phyloP scores from a whole-genome alignment of 805 yeast genomes.

The Geotrichum ghanense region DNA sequence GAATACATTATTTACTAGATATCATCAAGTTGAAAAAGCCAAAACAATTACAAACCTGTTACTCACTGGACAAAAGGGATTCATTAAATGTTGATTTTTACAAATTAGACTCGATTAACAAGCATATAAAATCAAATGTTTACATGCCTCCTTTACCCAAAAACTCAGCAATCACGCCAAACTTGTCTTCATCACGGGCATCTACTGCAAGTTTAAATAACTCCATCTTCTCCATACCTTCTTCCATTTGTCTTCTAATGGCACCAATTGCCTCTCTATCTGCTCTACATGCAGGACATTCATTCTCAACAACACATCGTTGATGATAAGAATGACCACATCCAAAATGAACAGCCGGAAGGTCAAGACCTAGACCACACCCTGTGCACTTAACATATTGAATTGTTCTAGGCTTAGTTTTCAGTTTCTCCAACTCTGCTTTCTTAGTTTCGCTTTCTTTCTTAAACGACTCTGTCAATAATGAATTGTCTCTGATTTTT shows the following conservation, averaged over 20 bases:
- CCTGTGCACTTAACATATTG: constrained; percentile 55
- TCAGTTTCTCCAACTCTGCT: constrained; percentile 40
- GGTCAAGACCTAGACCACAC: constrained; percentile 55
- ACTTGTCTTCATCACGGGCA: constrained; percentile 42
- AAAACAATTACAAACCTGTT: too few species aligned
- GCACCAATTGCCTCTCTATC: constrained; percentile 57
- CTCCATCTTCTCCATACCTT: constrained; percentile 49
- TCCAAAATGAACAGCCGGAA: constrained; percentile 73
- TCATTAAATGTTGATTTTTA: too few species aligned
- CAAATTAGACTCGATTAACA: too few species aligned
- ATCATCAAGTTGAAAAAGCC: too few species aligned
- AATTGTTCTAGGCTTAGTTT: constrained; percentile 37
- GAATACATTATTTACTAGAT: too few species aligned
- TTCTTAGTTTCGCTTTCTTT: constrained; percentile 49
- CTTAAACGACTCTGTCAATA: constrained; percentile 56
- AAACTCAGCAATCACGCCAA: constrained; percentile 68
- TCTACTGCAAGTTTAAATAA: constrained; percentile 47
- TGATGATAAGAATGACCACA: constrained; percentile 85
- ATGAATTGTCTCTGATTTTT: constrained; percentile 59
- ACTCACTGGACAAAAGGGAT: too few species aligned
- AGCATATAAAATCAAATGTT: too few species aligned
- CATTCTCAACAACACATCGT: constrained; percentile 44
- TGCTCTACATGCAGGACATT: constrained; percentile 70
- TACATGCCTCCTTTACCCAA: constrained; percentile 78
- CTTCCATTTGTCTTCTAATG: constrained; percentile 47